phyloP scores from a whole-genome alignment of 164 flowering plant species.

The Piper betle region DNA sequence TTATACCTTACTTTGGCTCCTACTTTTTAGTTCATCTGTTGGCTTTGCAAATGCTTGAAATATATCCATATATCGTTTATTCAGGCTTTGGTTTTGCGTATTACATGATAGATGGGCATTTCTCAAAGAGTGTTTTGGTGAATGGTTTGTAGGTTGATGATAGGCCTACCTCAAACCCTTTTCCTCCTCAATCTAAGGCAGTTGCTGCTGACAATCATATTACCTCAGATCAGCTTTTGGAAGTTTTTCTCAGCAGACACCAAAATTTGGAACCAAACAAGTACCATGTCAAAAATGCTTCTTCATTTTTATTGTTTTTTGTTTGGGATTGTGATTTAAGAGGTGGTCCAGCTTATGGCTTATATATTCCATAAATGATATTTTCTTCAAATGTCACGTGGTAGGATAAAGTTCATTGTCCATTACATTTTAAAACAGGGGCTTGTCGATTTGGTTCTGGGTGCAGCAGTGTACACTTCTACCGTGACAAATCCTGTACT shows the following conservation, averaged over 20 bases:
- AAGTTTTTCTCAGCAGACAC: constrained; percentile 69
- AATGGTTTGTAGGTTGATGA: constrained; percentile 38
- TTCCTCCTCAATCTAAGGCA: constrained; percentile 87
- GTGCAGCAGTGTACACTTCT: constrained; percentile 95
- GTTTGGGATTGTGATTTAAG: background rate
- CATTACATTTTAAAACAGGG: constrained; percentile 93
- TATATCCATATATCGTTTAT: too few species aligned
- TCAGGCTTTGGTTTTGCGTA: background rate
- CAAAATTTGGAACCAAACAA: constrained; percentile 95
- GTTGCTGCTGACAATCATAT: constrained; percentile 38
- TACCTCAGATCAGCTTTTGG: constrained; percentile 30
- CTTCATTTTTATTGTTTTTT: background rate
- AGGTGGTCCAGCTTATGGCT: background rate
- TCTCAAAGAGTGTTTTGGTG: background rate
- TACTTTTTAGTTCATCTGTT: background rate
- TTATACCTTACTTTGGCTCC: background rate
- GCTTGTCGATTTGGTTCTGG: constrained; percentile 87
- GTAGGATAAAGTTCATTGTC: constrained; percentile 97
- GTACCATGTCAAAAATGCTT: constrained; percentile 12
- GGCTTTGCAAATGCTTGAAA: background rate
- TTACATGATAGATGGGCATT: too few species aligned
- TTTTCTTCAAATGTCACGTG: background rate
- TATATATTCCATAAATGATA: background rate
- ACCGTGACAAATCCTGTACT: constrained; percentile 91
- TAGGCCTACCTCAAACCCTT: constrained; percentile 91